Conservation (phyloP, 176 grass and related monocot species). For the Oryza australiensis region DNA sequence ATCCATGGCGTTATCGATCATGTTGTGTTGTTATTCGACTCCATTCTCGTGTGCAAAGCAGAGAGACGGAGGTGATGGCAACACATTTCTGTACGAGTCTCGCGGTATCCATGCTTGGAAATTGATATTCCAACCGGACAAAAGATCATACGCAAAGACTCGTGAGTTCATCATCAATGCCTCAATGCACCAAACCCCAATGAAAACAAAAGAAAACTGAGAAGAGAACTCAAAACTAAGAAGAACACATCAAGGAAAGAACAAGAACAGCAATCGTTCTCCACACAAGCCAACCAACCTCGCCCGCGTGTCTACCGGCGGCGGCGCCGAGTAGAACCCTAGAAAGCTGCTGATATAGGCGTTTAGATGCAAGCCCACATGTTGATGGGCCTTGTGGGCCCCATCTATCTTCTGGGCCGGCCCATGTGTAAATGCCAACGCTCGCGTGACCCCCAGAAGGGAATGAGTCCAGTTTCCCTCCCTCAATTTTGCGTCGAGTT, state of each 20-base stretch:
- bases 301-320: not conserved
- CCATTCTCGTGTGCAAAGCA: not conserved
- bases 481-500: too few species aligned
- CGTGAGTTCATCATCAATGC: not conserved
- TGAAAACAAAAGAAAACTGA: not conserved
- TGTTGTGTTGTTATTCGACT: not conserved
- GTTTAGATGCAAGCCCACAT: not conserved
- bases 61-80: not conserved
- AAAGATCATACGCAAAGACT: not conserved
- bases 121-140: not conserved
- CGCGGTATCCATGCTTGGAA: not conserved
- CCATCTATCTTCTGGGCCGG: not conserved
- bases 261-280: not conserved
- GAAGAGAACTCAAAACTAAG: not conserved
- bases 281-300: not conserved
- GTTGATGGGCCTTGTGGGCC: not conserved
- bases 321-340: not conserved
- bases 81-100: not conserved
- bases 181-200: not conserved
- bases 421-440: too few species aligned
- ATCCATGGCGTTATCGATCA: not conserved
- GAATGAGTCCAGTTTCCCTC: too few species aligned
- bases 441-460: too few species aligned
- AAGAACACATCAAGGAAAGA: not conserved
- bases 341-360: not conserved